Conservation (phyloP, 2,329 filamentous ascomycete species). For the Fusarium sp. region DNA sequence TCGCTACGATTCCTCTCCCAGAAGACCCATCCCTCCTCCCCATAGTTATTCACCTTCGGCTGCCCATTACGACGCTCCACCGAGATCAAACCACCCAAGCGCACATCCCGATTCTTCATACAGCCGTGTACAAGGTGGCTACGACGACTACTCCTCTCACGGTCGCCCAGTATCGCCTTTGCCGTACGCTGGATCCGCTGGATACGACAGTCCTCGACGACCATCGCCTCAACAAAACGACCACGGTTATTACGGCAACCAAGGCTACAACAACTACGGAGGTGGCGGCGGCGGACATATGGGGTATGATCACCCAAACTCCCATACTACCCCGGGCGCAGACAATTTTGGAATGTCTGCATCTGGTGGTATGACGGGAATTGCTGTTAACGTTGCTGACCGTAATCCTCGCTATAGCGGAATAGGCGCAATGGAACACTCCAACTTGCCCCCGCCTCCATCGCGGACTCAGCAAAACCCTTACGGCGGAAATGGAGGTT, state of each 20-base stretch:
- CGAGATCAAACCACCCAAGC: slow-evolving; percentile 33
- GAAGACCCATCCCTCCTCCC: slow-evolving; percentile 31
- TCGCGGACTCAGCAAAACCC: slow-evolving; percentile 45
- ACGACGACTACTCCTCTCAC: slow-evolving; percentile 33
- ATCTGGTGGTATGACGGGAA: slow-evolving; percentile 72
- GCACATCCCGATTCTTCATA: slow-evolving; percentile 40
- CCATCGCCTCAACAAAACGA: slow-evolving; percentile 33
- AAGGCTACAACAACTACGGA: slow-evolving; percentile 28
- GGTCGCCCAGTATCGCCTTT: slow-evolving; percentile 28
- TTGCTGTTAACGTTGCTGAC: slow-evolving; percentile 73
- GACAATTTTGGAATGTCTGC: slow-evolving; percentile 73
- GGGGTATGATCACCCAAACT: slow-evolving; percentile 38
- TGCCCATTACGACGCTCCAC: slow-evolving; percentile 43
- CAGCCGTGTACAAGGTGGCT: slow-evolving; percentile 26
- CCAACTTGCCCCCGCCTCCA: slow-evolving; percentile 50
- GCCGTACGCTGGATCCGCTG: slow-evolving; percentile 30
- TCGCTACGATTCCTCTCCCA: slow-evolving; percentile 37
- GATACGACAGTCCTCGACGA: slow-evolving; percentile 37
- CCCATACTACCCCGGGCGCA: slow-evolving; percentile 63
- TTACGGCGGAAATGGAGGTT: slow-evolving; percentile 36
- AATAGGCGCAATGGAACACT: slow-evolving; percentile 65
- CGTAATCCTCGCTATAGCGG: slow-evolving; percentile 72
- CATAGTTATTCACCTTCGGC: slow-evolving; percentile 36
- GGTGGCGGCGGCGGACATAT: slow-evolving; percentile 36
- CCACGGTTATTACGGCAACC: slow-evolving; percentile 28